Evolutionary conservation across 1,139 yeast species (phyloP), one percentile per base, ranked within the genome.

Genomic region (Scheffersomyces segobiensis): DNA sequence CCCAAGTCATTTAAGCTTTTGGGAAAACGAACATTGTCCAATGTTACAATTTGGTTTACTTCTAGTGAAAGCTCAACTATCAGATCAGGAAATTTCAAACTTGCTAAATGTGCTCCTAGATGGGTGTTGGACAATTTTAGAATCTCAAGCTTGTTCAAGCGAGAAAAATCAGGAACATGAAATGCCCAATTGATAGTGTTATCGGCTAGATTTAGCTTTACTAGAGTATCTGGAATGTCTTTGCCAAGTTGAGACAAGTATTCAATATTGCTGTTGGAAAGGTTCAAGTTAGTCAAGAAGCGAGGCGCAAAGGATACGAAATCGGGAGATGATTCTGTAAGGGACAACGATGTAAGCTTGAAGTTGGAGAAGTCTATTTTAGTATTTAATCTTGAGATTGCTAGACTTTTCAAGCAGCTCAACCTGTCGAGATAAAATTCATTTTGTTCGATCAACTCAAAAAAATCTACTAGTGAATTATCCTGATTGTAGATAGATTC

Each of bases 101-200:
- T 56, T 2, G 54, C 26, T 39, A 71, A 52, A 53, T 62, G 26
- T 10, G 58, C 39, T 5, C 67, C 66, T 47, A 72, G 57, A 8
- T 61, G 64, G 5, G 74, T 70, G 55, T 70, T 65, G 19, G 65
- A 61, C 18, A 71, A 56, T 48, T 65, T 65, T 14, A 71, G 60
- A 52, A 58, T 55, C 14, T 53, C 58, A 32, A 72, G 56, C 8
- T 62, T 56, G 2, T 53, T 19, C 39, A 48, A 48, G 6, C 50
- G 17, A 20, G 50, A 20, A 48, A 48, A 48, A 8, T 48, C 50
- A 5, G 24, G 50, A 48, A 14, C 48, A n/a, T 55, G 55, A 3
- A 14, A 46, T 8, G 50, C 50, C 76, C 76, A 72, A 51, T 64
- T 62, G n/a, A 71, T 66, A 0, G 72, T 72, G 59, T 71, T 72